These are phyloP conservation scores for Boletus subcaerulescens DNA, from an alignment of 768 basidiomycete species.

Conservation along the genomic window DNA sequence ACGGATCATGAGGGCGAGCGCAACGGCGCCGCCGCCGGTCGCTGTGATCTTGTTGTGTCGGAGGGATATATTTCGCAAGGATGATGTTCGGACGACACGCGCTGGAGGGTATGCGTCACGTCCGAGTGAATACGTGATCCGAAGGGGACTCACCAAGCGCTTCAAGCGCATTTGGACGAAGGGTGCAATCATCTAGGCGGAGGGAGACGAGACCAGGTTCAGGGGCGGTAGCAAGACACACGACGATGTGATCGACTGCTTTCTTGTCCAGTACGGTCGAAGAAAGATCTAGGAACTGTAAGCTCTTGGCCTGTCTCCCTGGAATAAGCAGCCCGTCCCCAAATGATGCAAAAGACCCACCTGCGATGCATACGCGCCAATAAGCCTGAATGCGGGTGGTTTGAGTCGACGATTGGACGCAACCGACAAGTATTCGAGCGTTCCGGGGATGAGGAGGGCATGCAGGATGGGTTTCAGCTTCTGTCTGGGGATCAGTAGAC, in stretches of 20 bases:
- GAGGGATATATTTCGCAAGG: constrained; percentile 84
- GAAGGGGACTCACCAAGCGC: constrained; percentile 58
- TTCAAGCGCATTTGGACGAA: constrained; percentile 75
- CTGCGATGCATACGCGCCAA: constrained; percentile 79
- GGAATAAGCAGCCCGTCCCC: background rate
- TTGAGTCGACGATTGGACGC: constrained; percentile 86
- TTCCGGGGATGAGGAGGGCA: constrained; percentile 78
- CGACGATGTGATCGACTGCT: constrained; percentile 76
- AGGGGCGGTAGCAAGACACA: constrained; percentile 48
- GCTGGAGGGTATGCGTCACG: constrained; percentile 40
- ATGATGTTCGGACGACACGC: constrained; percentile 78
- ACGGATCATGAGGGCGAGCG: constrained; percentile 91
- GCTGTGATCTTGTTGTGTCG: constrained; percentile 84
- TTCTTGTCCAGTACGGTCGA: constrained; percentile 84
- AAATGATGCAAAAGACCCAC: constrained; percentile 34
- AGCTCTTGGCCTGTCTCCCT: constrained; percentile 55
- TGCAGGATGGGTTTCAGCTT: constrained; percentile 88
- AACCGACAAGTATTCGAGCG: constrained; percentile 78
- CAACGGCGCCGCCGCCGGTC: constrained; percentile 86
- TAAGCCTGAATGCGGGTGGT: constrained; percentile 66
- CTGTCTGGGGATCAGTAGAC: constrained; percentile 35
- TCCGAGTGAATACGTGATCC: background rate
- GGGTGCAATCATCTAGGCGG: constrained; percentile 82
- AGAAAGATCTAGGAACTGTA: constrained; percentile 89
- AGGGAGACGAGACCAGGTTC: constrained; percentile 62